phyloP scores from a whole-genome alignment of 371 early-diverging fungal species.

The Batkoa obscura region DNA sequence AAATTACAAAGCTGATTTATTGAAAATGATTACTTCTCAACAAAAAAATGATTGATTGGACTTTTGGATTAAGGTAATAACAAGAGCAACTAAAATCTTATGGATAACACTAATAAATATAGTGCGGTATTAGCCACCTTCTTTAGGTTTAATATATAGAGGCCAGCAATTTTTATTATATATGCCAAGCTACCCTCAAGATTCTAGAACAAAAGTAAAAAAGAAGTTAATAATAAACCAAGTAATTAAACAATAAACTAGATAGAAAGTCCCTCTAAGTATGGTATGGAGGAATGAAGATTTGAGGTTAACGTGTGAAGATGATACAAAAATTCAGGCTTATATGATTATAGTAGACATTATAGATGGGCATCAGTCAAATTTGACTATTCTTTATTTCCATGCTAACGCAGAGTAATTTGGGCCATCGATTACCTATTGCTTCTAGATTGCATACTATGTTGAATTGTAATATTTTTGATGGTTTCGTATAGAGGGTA shows the following conservation, averaged over 20 bases:
- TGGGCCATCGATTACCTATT: conserved; percentile 79
- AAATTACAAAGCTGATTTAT: too few relatives aligned
- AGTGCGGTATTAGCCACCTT: not conserved
- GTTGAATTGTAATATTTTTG: conserved; percentile 64
- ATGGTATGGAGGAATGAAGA: conserved; percentile 45
- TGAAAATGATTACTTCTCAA: too few relatives aligned
- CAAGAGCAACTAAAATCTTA: not conserved
- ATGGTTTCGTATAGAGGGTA: conserved; percentile 91
- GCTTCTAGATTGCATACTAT: conserved; percentile 42
- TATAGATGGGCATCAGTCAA: conserved; percentile 7
- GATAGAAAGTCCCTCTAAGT: conserved; percentile 55
- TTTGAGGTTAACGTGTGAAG: conserved; percentile 45
- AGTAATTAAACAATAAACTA: conserved; percentile 8
- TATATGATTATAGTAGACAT: conserved; percentile 30
- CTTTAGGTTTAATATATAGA: not conserved
- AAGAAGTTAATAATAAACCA: not conserved
- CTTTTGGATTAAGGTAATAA: not conserved
- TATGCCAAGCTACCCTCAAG: conserved; percentile 2
- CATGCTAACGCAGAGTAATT: conserved; percentile 95
- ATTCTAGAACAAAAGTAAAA: not conserved
- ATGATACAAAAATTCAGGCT: conserved; percentile 54
- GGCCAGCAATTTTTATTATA: conserved; percentile 4
- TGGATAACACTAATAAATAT: not conserved
- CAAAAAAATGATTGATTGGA: conserved; percentile 1
- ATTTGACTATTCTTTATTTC: conserved; percentile 63